Percentiles rank a stretch among this genome's conserved stretches.
These are phyloP conservation scores for Xanthoconium purpureum DNA, from an alignment of 768 basidiomycete genomes.

Conservation along the genomic window DNA sequence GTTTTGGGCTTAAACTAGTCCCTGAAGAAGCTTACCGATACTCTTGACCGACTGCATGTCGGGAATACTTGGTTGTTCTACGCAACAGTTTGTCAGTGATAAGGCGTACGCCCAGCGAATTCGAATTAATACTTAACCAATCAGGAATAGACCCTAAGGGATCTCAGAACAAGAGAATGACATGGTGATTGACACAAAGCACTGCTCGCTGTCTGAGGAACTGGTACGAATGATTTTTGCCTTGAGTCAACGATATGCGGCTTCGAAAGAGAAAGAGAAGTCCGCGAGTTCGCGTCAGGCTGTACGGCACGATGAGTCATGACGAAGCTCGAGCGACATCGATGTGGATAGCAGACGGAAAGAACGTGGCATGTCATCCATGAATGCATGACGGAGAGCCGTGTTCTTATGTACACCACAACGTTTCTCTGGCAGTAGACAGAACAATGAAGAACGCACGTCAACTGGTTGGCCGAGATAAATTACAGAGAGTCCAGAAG, in stretches of 20 bases:
- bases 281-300: background rate
- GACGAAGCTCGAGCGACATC: background rate
- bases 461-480: constrained; percentile 21
- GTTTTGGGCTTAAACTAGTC: background rate
- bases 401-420: constrained; percentile 5
- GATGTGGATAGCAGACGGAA: background rate
- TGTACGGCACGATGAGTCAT: background rate
- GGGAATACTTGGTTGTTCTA: background rate
- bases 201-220: background rate
- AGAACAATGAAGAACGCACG: constrained; percentile 24
- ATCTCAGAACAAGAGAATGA: background rate
- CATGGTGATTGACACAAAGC: background rate
- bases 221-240: background rate
- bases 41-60: constrained; percentile 1
- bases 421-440: constrained; percentile 9
- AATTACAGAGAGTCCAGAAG: constrained; percentile 29
- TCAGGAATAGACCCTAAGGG: background rate
- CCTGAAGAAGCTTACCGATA: background rate
- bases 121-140: background rate
- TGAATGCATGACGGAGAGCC: constrained; percentile 6
- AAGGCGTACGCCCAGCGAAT: background rate
- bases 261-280: background rate
- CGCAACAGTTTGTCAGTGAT: background rate
- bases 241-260: background rate
- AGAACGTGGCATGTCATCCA: constrained; percentile 4